A percentile compares a stretch with the other conserved stretches of the same genome.
phyloP scores from a whole-genome alignment of 2,329 filamentous ascomycete species.

The Pseudogymnoascus sp. region DNA sequence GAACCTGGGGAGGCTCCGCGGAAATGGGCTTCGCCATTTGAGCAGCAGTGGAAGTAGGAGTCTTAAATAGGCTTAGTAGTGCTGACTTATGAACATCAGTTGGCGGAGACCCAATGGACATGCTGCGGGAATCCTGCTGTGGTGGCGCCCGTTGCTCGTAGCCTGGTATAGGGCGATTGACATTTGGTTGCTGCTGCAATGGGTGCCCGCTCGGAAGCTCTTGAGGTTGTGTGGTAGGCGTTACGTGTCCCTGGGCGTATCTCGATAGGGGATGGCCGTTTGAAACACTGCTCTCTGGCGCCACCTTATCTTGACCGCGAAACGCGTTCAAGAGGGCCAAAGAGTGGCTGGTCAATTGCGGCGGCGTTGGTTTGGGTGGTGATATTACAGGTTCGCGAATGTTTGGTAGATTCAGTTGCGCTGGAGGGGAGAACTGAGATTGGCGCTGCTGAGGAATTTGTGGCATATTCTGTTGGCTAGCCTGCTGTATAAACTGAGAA shows the following conservation, averaged over 20 bases:
- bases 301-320: conserved; percentile 27
- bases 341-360: conserved; percentile 36
- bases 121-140: conserved; percentile 12
- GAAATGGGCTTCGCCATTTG: conserved; percentile 15
- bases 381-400: conserved; percentile 25
- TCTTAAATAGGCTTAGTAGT: conserved; percentile 27
- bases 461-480: conserved; percentile 10
- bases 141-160: conserved; percentile 14
- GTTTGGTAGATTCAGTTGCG: conserved; percentile 23
- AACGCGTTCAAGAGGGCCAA: conserved; percentile 41
- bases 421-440: conserved; percentile 10
- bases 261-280: conserved; percentile 18
- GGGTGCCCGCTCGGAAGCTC: conserved; percentile 21
- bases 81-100: conserved; percentile 25
- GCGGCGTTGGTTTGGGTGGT: conserved; percentile 19
- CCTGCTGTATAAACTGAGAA: conserved; percentile 24
- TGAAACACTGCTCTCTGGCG: conserved; percentile 11
- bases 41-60: conserved; percentile 19
- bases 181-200: neutral
- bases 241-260: conserved; percentile 13
- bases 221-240: conserved; percentile 14
- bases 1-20: neutral
- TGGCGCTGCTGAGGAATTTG: neutral
- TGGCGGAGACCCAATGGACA: conserved; percentile 19
- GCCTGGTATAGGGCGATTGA: conserved; percentile 10